Evolutionary conservation across 148 eudicot species (phyloP), one percentile per base, ranked within the genome.

Genomic region (Rhododendron ferrugineum): DNA sequence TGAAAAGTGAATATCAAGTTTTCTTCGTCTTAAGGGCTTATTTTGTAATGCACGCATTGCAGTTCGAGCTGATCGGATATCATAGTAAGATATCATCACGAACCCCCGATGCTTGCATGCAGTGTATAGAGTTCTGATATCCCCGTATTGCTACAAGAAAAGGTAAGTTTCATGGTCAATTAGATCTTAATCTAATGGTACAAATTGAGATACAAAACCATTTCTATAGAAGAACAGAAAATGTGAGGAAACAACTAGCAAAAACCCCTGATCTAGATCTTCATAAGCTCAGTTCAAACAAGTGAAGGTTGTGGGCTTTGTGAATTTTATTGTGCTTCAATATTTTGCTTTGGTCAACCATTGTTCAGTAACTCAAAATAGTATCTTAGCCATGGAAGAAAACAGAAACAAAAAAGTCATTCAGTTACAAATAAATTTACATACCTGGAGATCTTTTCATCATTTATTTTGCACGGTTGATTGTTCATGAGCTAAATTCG

Each of bases 31-130:
- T 50, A 92, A 83, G 52, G 94, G 91, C 85, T 90, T 92, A 75
- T 89, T 88, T 78, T 92, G 94, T 34, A 92, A 82, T 30, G 86
- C 91, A 82, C 91, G 88, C 92, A 92, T 90, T 85, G 92, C 94
- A 82, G 90, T 90, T 86, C 94, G 89, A 90, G 94, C 94, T 83
- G 92, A 87, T 66, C 94, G 91, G 83, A 92, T 92, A 83, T 92
- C 94, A 87, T 92, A 92, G 87, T 92, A 92, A 82, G 94, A 90
- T 88, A 92, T 92, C 94, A 92, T 92, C 88, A 92, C 94, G 85
- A 92, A 92, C 18, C 94, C 94, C 88, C 94, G 88, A 84, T 90
- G 92, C 89, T 92, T 92, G 81, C 94, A 92, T 83, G 94, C 94
- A 46, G 94, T 90, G 81, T 90, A 90, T 76, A 92, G 88, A 64